Base-by-base conservation (phyloP, 2,329 filamentous ascomycete species). In the Juglanconis juglandina region DNA sequence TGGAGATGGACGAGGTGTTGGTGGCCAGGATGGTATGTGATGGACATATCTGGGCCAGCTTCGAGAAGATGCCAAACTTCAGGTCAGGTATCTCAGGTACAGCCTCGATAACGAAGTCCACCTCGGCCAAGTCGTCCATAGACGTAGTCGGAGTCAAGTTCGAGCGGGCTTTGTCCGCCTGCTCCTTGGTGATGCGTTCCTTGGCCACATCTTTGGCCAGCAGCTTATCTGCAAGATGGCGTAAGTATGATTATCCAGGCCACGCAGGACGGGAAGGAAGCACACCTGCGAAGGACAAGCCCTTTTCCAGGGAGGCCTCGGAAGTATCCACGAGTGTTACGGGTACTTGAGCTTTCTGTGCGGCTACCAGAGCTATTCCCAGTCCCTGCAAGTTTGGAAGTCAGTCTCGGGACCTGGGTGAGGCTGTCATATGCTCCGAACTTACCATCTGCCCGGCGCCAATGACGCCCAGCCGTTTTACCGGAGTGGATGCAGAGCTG, bases 1-100 rank as follows among this genome's bases (percentile, higher is more conserved):
- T 97, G 63, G 91, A 94, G 72, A 99, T 99, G 63, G 92, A 96
- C n/a, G 92, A 96, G 6, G 95, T 99, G 79, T 99, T 99, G 64
- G 95, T 99, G 5, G 95, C 94, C 41, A 99, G 85, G 68, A 99
- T 91, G 61, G 95, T 87, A 71, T 98, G 92, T 56, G 87, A 80
- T 10, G 92, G 88, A 67, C 90, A 93, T 67, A 96, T 87, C 68
- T 90, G 79, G 6, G 93, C 92, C 10, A 99, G 83, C 70, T 89
- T 83, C 65, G 85, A 79, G 77, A 99, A 99, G 66, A 99, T 96
- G 66, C 87, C 86, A 66, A 87, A 87, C 77, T 99, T 99, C 65
- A 99, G 84, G 55, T 88, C 81, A 46, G 90, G 88, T 58, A 96
- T 94, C 79, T 97, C 93, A 41, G 95, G 95, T 8, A 99, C 92